phyloP scores from a whole-genome alignment of 129 eudicot genomes.

The Flaveria brownii region DNA sequence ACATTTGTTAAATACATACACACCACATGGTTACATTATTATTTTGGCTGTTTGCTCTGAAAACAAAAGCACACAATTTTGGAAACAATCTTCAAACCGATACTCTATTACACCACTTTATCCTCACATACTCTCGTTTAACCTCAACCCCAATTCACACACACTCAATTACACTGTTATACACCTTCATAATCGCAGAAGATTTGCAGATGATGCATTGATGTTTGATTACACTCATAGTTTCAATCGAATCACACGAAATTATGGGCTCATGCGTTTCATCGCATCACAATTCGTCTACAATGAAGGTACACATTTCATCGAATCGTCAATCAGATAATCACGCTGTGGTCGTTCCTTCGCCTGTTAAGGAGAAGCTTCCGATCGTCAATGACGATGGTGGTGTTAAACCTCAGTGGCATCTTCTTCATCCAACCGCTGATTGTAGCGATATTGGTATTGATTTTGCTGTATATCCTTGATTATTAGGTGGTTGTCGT shows the following conservation, averaged over 20 bases:
- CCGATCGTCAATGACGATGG: slow-evolving; percentile 21
- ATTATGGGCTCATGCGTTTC: slow-evolving; percentile 37
- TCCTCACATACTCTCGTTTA: too few relatives aligned
- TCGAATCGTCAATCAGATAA: slow-evolving; percentile 4
- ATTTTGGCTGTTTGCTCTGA: too few relatives aligned
- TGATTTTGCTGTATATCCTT: neutral
- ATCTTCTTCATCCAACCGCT: slow-evolving; percentile 22
- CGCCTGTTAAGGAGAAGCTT: slow-evolving; percentile 24
- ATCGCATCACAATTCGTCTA: slow-evolving; percentile 14
- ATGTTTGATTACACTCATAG: slow-evolving; percentile 22
- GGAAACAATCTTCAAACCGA: neutral
- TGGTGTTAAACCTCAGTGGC: slow-evolving; percentile 36
- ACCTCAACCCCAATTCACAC: too few relatives aligned
- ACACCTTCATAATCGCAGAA: slow-evolving; percentile 10
- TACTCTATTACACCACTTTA: neutral
- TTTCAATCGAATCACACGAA: neutral
- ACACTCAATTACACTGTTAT: neutral
- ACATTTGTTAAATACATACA: too few relatives aligned
- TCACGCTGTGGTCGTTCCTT: neutral
- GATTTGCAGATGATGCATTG: neutral
- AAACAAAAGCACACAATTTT: too few relatives aligned
- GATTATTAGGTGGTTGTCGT: neutral
- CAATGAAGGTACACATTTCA: slow-evolving; percentile 15
- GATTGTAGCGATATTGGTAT: slow-evolving; percentile 30
- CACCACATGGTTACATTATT: too few relatives aligned